Evolutionary conservation across 306 rosid genomes (phyloP), one percentile per base, ranked within the genome.

Genomic region (Lathyrus tuberosus): DNA sequence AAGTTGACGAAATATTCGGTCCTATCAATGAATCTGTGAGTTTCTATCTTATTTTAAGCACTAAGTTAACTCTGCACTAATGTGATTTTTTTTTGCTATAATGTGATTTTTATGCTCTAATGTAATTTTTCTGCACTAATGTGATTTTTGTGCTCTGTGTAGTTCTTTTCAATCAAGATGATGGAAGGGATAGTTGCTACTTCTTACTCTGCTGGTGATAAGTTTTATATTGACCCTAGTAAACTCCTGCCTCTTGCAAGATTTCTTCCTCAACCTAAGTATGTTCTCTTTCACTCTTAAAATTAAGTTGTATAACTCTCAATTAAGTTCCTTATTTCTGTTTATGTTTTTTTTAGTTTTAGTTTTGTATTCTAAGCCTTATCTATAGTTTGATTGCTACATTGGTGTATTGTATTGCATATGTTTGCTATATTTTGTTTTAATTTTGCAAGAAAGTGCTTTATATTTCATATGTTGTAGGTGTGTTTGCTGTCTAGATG

Each of bases 201-300:
- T 61, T 91, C 99, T 0, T 95, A 91, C 78, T 3, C 88, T 4
- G 14, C 84, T 0, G 99, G 96, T 17, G 97, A 95, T 79, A 91
- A 89, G 86, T 95, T 95, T 78, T 95, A 75, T 48, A 87, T 95
- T 49, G 96, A 95, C 74, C 99, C 99, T 1, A 89, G 87, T 11
- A 95, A 95, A 84, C 91, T 91, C 44, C 82, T 91, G 78, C 99
- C 97, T 17, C 95, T 95, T 40, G 92, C 94, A 43, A 91, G 97
- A 87, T 95, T 95, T 81, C 99, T 95, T 78, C 82, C 97, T 4
- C 97, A 86, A 72, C 97, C 99, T 2, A 95, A 95, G 98, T 94
- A 87, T 71, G 92, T 52, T 65, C 63, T 69, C 59, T 8, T 28
- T 43, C 11, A 1, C 47, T 38, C 16, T 67, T 2, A 53, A 69